Percentiles rank a stretch among this genome's conserved stretches.
Evolutionary conservation across 805 yeast species (phyloP).

Genomic region (Pachysolen tannophilus): DNA sequence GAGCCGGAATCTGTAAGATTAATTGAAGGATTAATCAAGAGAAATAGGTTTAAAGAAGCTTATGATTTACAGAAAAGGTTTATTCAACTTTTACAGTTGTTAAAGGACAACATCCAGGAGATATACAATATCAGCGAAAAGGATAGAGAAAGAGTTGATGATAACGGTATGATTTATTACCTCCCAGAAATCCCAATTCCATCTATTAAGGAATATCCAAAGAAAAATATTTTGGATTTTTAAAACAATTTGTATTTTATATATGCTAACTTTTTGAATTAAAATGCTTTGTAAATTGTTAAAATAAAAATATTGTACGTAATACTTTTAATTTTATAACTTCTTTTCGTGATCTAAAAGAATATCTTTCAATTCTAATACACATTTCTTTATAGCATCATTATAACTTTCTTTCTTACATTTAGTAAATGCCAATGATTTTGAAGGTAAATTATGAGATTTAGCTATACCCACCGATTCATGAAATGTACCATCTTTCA

Average conservation of each 20-base stretch:
- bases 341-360: constrained; percentile 21
- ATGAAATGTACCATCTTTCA: constrained; percentile 36
- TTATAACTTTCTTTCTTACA: constrained; percentile 41
- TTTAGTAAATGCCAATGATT: constrained; percentile 25
- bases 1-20: constrained; percentile 66
- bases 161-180: constrained; percentile 74
- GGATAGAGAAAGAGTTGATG: constrained; percentile 85
- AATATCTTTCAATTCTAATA: constrained; percentile 26
- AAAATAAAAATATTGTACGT: not conserved
- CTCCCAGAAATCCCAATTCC: constrained; percentile 76
- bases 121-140: constrained; percentile 75
- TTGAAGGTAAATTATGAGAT: constrained; percentile 24
- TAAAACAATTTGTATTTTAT: constrained; percentile 16
- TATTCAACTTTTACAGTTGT: constrained; percentile 43
- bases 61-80: constrained; percentile 66
- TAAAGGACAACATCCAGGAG: constrained; percentile 60
- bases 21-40: constrained; percentile 68
- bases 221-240: constrained; percentile 49
- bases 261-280: not conserved
- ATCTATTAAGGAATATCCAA: constrained; percentile 52
- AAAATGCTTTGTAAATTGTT: not conserved
- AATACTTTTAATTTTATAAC: too few relatives aligned
- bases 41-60: constrained; percentile 72
- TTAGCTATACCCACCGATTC: constrained; percentile 33
- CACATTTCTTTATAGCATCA: constrained; percentile 35